A percentile compares a stretch with the other conserved stretches of the same genome.
phyloP scores from a whole-genome alignment of 495 filamentous ascomycete genomes.

The Hypoxylon intermedium region DNA sequence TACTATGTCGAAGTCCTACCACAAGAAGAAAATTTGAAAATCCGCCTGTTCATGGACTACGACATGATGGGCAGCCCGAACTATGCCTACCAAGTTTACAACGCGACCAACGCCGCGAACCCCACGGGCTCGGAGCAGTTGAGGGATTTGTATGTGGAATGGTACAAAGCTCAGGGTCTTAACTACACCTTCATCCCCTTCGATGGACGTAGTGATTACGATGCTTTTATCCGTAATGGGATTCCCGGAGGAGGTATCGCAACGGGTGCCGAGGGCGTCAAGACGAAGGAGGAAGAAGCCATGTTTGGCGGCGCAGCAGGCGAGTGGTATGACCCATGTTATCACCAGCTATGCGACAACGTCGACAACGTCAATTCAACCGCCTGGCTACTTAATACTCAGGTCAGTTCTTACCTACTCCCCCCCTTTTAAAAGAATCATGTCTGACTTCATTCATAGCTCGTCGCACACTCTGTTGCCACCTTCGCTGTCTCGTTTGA shows the following conservation, averaged over 20 bases:
- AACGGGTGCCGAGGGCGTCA: conserved; percentile 67
- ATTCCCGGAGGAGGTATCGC: conserved; percentile 66
- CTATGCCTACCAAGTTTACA: conserved; percentile 63
- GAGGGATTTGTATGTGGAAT: conserved; percentile 59
- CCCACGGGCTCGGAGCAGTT: conserved; percentile 58
- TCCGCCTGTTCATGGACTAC: conserved; percentile 66
- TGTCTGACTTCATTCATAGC: conserved; percentile 37
- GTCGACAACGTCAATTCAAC: conserved; percentile 57
- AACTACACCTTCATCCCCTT: conserved; percentile 62
- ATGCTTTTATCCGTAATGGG: conserved; percentile 59
- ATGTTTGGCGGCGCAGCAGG: conserved; percentile 63
- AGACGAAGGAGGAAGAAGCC: conserved; percentile 56
- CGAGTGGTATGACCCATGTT: conserved; percentile 61
- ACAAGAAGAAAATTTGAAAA: conserved; percentile 59
- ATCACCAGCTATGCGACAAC: conserved; percentile 63
- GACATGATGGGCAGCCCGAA: conserved; percentile 66
- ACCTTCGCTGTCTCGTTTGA: conserved; percentile 60
- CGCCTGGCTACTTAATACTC: conserved; percentile 62
- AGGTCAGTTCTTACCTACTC: conserved; percentile 42
- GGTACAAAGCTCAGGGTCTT: conserved; percentile 54
- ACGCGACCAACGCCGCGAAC: conserved; percentile 54
- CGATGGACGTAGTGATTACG: conserved; percentile 65
- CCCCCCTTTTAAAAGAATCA: not conserved
- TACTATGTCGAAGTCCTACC: conserved; percentile 60
- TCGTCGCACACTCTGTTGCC: conserved; percentile 63